A percentile compares a stretch with the other conserved stretches of the same genome.
Evolutionary conservation across 352 stramenopile genomes (phyloP).

Genomic region (Salisapilia sapeloensis): DNA sequence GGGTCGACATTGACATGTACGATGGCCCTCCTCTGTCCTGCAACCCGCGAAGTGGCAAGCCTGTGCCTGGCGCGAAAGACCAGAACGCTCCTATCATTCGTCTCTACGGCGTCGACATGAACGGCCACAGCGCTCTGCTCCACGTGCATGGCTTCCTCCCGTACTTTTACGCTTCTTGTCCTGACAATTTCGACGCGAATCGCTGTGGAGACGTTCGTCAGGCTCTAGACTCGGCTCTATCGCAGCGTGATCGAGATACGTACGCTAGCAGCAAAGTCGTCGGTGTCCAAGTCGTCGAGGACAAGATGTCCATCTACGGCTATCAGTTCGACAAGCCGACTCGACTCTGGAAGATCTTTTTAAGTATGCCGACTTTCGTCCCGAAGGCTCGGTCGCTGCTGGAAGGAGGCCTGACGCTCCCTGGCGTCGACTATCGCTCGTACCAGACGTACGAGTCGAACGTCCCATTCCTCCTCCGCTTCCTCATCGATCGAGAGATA

Average conservation of each 20-base stretch:
- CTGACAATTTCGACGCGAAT: constrained; percentile 36
- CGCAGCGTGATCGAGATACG: constrained; percentile 30
- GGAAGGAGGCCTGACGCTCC: constrained; percentile 65
- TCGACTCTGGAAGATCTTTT: constrained; percentile 82
- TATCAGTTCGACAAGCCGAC: constrained; percentile 65
- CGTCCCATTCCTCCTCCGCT: constrained; percentile 97
- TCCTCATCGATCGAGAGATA: constrained; percentile 98
- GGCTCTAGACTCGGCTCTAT: constrained; percentile 33
- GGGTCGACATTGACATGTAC: constrained; percentile 98
- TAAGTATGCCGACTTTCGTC: constrained; percentile 91
- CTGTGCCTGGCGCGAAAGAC: constrained; percentile 65
- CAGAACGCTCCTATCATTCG: constrained; percentile 87
- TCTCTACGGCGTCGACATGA: constrained; percentile 91
- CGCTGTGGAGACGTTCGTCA: constrained; percentile 53
- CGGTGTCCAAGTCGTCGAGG: constrained; percentile 48
- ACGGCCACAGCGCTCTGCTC: constrained; percentile 91
- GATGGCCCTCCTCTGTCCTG: constrained; percentile 65
- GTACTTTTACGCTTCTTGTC: constrained; percentile 92
- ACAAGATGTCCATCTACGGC: constrained; percentile 79
- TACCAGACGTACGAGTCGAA: constrained; percentile 97
- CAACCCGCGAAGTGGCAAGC: constrained; percentile 74
- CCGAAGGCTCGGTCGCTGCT: constrained; percentile 85
- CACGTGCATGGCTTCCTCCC: constrained; percentile 97
- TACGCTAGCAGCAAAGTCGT: constrained; percentile 29
- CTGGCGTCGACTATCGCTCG: constrained; percentile 39